Evolutionary conservation across 2,329 filamentous ascomycete species (phyloP).

Genomic region (Plectosphaerella cucumerina): DNA sequence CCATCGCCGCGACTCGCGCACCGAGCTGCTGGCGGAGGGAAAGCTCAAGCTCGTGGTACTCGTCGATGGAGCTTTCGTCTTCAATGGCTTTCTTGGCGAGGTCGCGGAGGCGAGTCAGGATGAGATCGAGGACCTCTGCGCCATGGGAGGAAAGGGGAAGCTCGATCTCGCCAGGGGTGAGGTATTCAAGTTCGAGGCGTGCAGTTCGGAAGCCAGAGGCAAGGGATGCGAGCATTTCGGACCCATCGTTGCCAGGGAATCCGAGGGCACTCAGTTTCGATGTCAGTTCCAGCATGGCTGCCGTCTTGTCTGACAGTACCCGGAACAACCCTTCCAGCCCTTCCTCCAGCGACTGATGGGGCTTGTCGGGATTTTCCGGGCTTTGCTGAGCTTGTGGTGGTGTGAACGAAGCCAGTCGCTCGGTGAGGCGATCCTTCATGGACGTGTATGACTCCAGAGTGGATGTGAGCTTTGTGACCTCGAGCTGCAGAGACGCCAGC

Average conservation of each 20-base stretch:
- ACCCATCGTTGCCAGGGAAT: constrained; percentile 42
- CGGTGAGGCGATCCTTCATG: constrained; percentile 31
- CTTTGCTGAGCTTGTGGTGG: constrained; percentile 5
- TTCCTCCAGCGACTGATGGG: constrained; percentile 31
- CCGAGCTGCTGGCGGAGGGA: constrained; percentile 54
- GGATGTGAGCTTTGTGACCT: constrained; percentile 41
- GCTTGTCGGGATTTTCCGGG: constrained; percentile 3
- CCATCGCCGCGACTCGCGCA: constrained; percentile 47
- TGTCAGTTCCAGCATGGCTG: constrained; percentile 40
- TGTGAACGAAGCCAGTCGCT: constrained; percentile 28
- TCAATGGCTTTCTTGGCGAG: constrained; percentile 42
- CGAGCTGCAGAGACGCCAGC: constrained; percentile 41
- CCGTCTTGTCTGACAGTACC: constrained; percentile 43
- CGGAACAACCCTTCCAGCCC: constrained; percentile 39
- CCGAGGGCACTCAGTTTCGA: constrained; percentile 43
- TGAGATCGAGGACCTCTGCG: constrained; percentile 50
- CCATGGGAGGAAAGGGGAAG: constrained; percentile 49
- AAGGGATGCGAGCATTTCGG: constrained; percentile 46
- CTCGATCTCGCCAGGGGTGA: constrained; percentile 53
- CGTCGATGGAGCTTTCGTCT: constrained; percentile 52
- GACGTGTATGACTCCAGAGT: constrained; percentile 43
- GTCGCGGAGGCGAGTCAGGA: constrained; percentile 45
- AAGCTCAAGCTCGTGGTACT: constrained; percentile 54
- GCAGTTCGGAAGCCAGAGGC: constrained; percentile 48
- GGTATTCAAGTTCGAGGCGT: constrained; percentile 58